phyloP scores from a whole-genome alignment of 495 filamentous ascomycete species.

The Neurospora hispaniola region DNA sequence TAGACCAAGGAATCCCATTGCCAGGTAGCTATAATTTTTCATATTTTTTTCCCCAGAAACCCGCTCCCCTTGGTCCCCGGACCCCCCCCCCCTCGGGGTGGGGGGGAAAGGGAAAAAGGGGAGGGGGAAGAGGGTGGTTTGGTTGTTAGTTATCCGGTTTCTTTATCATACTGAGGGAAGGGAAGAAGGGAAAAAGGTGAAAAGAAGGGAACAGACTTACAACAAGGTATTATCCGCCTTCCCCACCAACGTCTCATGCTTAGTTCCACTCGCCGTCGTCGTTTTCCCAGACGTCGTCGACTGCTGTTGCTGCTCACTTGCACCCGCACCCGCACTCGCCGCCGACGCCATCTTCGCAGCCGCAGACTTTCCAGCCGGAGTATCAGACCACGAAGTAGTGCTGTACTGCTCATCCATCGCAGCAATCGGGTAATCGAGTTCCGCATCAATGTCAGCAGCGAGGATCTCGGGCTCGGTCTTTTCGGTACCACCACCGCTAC shows the following conservation, averaged over 20 bases:
- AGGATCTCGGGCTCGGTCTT: background rate
- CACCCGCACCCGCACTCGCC: background rate
- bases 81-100: background rate
- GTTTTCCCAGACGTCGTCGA: too few relatives aligned
- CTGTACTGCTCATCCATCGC: conserved; percentile 10
- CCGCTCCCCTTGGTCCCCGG: too few relatives aligned
- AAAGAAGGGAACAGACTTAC: background rate
- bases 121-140: background rate
- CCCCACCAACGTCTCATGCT: too few relatives aligned
- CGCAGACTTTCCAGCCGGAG: background rate
- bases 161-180: too few relatives aligned
- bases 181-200: background rate
- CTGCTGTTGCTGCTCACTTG: too few relatives aligned
- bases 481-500: background rate
- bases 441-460: conserved; percentile 17
- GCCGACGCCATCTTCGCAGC: background rate
- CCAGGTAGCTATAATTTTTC: background rate
- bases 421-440: conserved; percentile 17
- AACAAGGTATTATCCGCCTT: background rate
- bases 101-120: too few relatives aligned
- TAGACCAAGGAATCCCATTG: background rate
- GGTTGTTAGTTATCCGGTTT: background rate
- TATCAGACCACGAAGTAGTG: background rate
- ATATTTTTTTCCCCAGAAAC: background rate
- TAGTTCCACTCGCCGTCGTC: background rate